Base-by-base conservation (phyloP, 352 stramenopile genomes). In the Phytophthora litchii region DNA sequence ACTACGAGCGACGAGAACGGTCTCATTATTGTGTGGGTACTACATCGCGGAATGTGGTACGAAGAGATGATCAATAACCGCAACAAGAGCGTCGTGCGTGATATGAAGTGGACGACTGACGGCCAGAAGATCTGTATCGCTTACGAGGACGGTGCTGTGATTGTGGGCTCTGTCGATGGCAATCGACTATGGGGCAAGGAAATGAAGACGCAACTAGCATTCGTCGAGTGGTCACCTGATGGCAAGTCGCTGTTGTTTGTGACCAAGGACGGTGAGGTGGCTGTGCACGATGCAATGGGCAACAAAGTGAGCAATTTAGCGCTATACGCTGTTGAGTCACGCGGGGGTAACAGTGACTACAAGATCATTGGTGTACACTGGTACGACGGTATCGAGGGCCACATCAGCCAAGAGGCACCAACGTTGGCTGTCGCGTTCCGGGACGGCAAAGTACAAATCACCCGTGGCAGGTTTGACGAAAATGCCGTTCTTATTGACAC, bases 61-160 rank as follows among this genome's bases (percentile, higher is more conserved):
- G 94, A 98, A 55, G 93, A 98, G 68, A 98, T 98, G 94, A 98
- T 98, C 64, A 98, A 98, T 76, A 98, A 98, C 72, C 76, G 94
- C 53, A 97, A 98, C 77, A 98, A 97, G 66, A 95, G 76, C 57
- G 92, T 97, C 32, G 94, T 98, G 29, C 71, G 71, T 12, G 91
- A 96, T 64, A 98, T 98, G 92, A 97, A 97, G 69, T 98, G 93
- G 94, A 97, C 91, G 5, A 86, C 82, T 6, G 89, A 98, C 72
- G 94, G 94, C 0, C 78, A 97, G 67, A 97, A 97, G 72, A 98
- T 98, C 54, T 98, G 93, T 63, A 98, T 98, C 61, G 91, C 91
- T 11, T 98, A 98, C 65, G 91, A 96, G 51, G 94, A 98, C 68
- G 92, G 93, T 19, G 89, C 89, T 3, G 94, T 98, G 42, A 98